These are phyloP conservation scores for Melastoma candidum DNA, from an alignment of 441 rosid genomes.

Conservation along the genomic window DNA sequence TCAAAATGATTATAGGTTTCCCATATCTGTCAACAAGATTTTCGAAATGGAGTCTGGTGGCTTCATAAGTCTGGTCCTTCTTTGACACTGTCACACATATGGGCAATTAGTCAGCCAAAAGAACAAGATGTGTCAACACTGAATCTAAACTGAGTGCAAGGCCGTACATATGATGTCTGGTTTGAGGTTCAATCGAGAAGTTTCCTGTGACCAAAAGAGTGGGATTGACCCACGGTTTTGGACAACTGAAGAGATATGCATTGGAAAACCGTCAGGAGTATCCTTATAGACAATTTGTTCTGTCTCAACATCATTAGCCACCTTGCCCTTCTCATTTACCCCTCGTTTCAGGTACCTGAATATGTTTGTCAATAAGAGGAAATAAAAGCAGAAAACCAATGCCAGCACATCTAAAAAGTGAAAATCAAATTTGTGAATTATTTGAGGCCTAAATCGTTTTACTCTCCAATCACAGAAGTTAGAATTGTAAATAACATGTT, in stretches of 20 bases:
- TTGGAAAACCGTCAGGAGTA: conserved; percentile 59
- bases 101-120: conserved; percentile 8
- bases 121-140: not conserved
- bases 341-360: conserved; percentile 94
- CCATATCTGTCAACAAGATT: conserved; percentile 94
- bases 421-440: too few relatives aligned
- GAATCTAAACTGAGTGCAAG: conserved; percentile 6
- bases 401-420: too few relatives aligned
- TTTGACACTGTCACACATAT: conserved; percentile 51
- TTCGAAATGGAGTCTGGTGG: conserved; percentile 89
- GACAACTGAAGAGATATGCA: conserved; percentile 79
- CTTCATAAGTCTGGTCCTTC: conserved; percentile 85
- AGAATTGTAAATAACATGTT: too few relatives aligned
- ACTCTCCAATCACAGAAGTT: too few relatives aligned
- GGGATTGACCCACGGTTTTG: conserved; percentile 99
- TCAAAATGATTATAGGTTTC: conserved; percentile 84
- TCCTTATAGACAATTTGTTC: conserved; percentile 96
- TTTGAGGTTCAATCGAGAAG: conserved; percentile 88
- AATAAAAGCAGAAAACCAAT: too few relatives aligned
- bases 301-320: conserved; percentile 99
- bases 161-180: conserved; percentile 85
- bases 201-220: conserved; percentile 98
- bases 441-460: too few relatives aligned
- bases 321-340: conserved; percentile 89
- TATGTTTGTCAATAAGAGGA: too few relatives aligned